Conservation (phyloP, 208 protist species). For the Porcisia hertigi region DNA sequence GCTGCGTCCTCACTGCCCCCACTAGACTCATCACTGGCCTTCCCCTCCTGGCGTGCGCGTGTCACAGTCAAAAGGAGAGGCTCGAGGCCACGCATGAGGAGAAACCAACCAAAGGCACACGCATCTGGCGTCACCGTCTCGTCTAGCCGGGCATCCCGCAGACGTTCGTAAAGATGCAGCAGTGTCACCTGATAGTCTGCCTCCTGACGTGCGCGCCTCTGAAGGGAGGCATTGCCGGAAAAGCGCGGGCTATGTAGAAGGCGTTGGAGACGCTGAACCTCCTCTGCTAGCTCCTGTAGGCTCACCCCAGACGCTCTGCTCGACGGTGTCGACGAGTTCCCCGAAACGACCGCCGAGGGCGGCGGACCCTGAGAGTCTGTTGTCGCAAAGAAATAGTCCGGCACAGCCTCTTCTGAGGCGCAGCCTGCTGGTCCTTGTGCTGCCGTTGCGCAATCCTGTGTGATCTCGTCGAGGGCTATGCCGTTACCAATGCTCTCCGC, state of each 20-base stretch:
- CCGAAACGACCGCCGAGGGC: neutral
- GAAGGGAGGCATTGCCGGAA: constrained; percentile 31
- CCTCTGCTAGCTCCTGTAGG: constrained; percentile 52
- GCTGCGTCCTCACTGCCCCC: constrained; percentile 6
- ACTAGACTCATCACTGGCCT: neutral
- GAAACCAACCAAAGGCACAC: constrained; percentile 52
- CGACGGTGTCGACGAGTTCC: neutral
- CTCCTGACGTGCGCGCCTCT: constrained; percentile 20
- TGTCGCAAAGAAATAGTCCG: constrained; percentile 15
- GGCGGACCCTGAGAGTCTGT: neutral
- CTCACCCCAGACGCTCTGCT: constrained; percentile 13
- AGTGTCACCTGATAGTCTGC: constrained; percentile 27
- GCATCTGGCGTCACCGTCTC: constrained; percentile 65
- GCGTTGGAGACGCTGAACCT: constrained; percentile 28
- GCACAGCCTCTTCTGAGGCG: neutral
- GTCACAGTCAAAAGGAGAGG: constrained; percentile 28
- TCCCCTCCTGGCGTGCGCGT: neutral
- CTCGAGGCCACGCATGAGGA: constrained; percentile 35
- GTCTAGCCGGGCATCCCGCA: constrained; percentile 37
- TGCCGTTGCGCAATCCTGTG: neutral
- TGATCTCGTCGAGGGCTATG: neutral
- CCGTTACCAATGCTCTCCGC: constrained; percentile 24
- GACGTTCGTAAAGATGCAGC: constrained; percentile 41
- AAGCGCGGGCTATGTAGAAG: constrained; percentile 40
- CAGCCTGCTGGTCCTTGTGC: neutral